Evolutionary conservation across 495 filamentous ascomycete genomes (phyloP), one percentile per base, ranked within the genome.

Genomic region (Talaromyces trachyspermus): DNA sequence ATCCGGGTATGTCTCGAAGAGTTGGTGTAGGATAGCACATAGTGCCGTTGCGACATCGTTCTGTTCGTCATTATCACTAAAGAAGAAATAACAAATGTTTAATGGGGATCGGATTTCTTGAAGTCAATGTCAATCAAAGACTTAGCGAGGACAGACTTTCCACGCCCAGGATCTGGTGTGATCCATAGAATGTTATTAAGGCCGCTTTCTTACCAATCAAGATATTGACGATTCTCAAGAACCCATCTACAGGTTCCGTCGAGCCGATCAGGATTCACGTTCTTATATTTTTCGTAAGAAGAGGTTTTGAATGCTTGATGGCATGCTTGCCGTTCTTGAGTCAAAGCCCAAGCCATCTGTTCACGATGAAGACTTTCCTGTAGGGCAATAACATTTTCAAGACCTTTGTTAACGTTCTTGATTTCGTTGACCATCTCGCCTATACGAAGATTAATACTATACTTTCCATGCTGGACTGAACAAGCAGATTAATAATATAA

Each of bases 121-220:
- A 63, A 43, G 10, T 33, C 25, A 8, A 58, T 20, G 47, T 71
- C 61, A 25, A 69, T 49, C 10, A 71, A 52, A n/a, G 50, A 54
- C 50, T 54, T 64, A 1, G 64, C 48, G 15, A 71, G 49, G 3
- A 68, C 64, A 0, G 65, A 68, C 49, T 71, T 71, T 2, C 67
- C 67, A 55, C 67, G 69, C 15, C 67, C 67, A 12, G 65, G 64
- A 49, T 66, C 65, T 35, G 67, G 64, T 14, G 64, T 63, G n/a
- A 68, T 55, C 47, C 51, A 32, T 49, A 65, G 53, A 11, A 70
- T 54, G 5, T 57, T 47, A 2, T 52, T 53, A 0, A 48, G 53
- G 3, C 53, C 10, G 5, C 32, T 50, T 11, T 53, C 26, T 29
- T 39, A 15, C 61, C 63, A 69, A 8, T 24, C 25, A 8, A 46